Evolutionary conservation across 495 filamentous ascomycete genomes (phyloP), one percentile per base, ranked within the genome.

Genomic region (Penicillium goetzii): DNA sequence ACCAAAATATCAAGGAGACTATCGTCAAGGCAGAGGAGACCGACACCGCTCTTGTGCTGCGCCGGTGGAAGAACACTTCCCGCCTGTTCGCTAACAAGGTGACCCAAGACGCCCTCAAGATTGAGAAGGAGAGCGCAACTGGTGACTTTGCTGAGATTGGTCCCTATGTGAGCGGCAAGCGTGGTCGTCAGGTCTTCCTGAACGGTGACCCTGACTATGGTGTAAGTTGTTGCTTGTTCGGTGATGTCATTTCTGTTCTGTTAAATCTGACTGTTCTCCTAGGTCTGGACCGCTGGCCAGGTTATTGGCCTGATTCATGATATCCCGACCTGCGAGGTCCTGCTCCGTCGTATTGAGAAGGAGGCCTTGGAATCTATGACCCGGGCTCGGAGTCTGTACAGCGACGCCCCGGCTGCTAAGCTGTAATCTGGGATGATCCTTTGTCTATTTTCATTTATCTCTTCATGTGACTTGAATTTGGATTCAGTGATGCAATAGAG

Each of bases 131-230:
- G 84, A 95, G 91, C 78, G 86, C 78, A 65, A 90, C 88, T 10
- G 95, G 93, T 34, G 90, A 97, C 61, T 99, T 99, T 67, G 85
- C 89, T 61, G 95, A 98, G 76, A 87, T 99, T 61, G 92, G 90
- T 32, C 91, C 90, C 51, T 92, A 84, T 67, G 92, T 99, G 25
- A 97, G 92, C 72, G 95, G 95, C 50, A 90, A 97, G 86, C 84
- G 94, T 54, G 95, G 95, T 19, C 81, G 90, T 28, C 82, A 97
- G 81, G 95, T 99, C 25, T 99, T 97, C 76, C 65, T 93, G 50
- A 97, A 92, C 66, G 95, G 95, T 36, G 95, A 99, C 72, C 83
- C 90, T 61, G 90, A 99, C 65, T 92, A 85, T 75, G 94, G 94
- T 40, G 94, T 95, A 83, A 81, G 88, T 86, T 61, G 40, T 51